Evolutionary conservation across 1,139 yeast species (phyloP).

Genomic region (Yamadazyma spencermartinsiae): DNA sequence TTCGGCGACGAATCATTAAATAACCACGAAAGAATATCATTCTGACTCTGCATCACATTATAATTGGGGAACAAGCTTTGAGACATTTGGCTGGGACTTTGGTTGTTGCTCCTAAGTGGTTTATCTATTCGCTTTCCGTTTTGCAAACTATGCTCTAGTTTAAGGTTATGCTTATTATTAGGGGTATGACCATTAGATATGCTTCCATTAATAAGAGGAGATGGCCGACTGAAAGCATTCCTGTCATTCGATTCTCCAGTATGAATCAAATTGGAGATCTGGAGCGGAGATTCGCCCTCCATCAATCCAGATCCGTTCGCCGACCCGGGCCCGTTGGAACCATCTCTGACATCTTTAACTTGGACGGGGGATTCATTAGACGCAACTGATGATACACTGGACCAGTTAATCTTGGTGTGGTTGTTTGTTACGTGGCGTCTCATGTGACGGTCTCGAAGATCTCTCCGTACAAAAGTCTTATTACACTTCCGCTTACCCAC

Average conservation of each 20-base stretch:
- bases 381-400: constrained; percentile 13
- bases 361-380: constrained; percentile 11
- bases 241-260: constrained; percentile 9
- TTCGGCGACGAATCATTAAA: constrained; percentile 30
- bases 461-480: constrained; percentile 46
- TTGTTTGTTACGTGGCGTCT: constrained; percentile 28
- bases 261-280: constrained; percentile 23
- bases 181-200: background rate
- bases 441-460: constrained; percentile 40
- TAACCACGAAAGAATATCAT: constrained; percentile 44
- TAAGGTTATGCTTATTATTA: background rate
- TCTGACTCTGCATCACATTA: constrained; percentile 26
- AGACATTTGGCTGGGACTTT: background rate
- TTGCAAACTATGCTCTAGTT: no score
- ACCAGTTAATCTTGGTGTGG: constrained; percentile 15
- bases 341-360: background rate
- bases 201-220: background rate
- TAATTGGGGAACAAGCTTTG: background rate
- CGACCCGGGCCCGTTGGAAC: background rate
- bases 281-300: constrained; percentile 18
- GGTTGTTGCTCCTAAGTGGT: background rate
- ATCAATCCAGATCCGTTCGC: constrained; percentile 1
- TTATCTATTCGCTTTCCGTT: background rate
- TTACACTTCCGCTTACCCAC: constrained; percentile 33
- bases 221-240: constrained; percentile 1